Conservation (phyloP, 2,329 filamentous ascomycete genomes). For the Cryoendolithus antarcticus region DNA sequence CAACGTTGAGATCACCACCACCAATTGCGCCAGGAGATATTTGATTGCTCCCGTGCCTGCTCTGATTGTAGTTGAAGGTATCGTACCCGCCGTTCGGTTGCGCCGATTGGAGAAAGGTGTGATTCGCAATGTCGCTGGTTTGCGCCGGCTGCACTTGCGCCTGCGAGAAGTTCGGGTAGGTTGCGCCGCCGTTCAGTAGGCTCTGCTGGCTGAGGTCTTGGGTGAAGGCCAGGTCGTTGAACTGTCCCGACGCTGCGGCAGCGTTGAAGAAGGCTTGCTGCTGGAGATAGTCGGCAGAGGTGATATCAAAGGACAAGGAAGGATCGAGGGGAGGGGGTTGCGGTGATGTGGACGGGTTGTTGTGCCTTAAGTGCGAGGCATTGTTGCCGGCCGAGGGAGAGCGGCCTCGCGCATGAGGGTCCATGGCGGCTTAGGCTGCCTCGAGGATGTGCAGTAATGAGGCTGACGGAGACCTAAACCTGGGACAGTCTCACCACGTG, state of each 20-base stretch:
- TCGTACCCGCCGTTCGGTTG: slow-evolving; percentile 39
- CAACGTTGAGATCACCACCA: slow-evolving; percentile 9
- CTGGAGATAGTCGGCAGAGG: slow-evolving; percentile 7
- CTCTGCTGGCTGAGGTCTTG: slow-evolving; percentile 32
- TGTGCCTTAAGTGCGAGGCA: slow-evolving; percentile 17
- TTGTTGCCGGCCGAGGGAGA: slow-evolving; percentile 15
- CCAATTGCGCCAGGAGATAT: slow-evolving; percentile 13
- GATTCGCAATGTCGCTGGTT: slow-evolving; percentile 26
- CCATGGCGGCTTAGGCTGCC: slow-evolving; percentile 3
- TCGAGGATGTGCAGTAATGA: background rate
- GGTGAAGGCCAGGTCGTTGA: slow-evolving; percentile 24
- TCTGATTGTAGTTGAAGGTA: slow-evolving; percentile 25
- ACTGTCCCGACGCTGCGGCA: slow-evolving; percentile 11
- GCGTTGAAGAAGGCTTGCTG: slow-evolving; percentile 16
- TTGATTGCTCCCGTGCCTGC: slow-evolving; percentile 11
- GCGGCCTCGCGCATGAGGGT: slow-evolving; percentile 11
- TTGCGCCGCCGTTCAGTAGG: too few species aligned
- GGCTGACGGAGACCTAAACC: too few species aligned
- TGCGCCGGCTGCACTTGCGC: slow-evolving; percentile 13
- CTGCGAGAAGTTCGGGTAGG: background rate
- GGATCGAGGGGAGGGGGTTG: slow-evolving; percentile 14
- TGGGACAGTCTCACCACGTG: too few species aligned
- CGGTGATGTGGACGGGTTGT: slow-evolving; percentile 17
- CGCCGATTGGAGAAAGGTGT: slow-evolving; percentile 29
- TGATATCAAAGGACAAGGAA: slow-evolving; percentile 8